Evolutionary conservation across 768 basidiomycete species (phyloP), one percentile per base, ranked within the genome.

Genomic region (Thelephora ganbajun): DNA sequence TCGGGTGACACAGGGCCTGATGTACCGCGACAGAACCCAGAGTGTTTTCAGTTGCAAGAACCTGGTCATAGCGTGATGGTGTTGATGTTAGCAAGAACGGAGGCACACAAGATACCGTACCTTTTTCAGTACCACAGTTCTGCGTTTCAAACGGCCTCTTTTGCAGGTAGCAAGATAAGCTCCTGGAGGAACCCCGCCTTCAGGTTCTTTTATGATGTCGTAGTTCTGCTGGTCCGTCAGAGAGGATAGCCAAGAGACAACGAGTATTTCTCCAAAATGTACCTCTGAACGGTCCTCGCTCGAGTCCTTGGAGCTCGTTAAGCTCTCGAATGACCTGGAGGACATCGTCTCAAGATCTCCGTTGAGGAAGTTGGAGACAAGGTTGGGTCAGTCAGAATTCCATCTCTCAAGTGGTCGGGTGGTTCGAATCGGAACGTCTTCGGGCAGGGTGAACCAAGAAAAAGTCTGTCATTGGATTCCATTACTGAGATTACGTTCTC

Each of bases 1-100:
- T 67, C 4, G 75, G 75, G 55, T 77, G 75, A 51, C 66, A 67
- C 14, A 76, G 59, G 0, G 66, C 56, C 41, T 63, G 64, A 50
- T 74, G 70, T 22, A 73, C 50, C 0, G 56, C 45, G 14, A 58
- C 51, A 6, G 62, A 54, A 2, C 48, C 34, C 37, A 39, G 37
- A 9, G 14, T 14, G 23, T 11, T n/a, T 46, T 42, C 51, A 14
- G 51, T 48, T 30, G 26, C 26, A 9, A 30, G 4, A 30, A 30
- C 26, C 26, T 30, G 26, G 26, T 9, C 5, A 30, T 9, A 30
- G 5, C 5, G 26, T 30, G 26, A 30, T 9, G 26, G 26, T 9
- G 26, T 30, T 30, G 26, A 9, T 9, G 4, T 30, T 4, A 9
- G 26, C 26, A 30, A 42, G 44, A 6, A 45, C 26, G 5, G 12